phyloP scores from a whole-genome alignment of 2,329 filamentous ascomycete genomes.

The Chaetomiaceae sp. region DNA sequence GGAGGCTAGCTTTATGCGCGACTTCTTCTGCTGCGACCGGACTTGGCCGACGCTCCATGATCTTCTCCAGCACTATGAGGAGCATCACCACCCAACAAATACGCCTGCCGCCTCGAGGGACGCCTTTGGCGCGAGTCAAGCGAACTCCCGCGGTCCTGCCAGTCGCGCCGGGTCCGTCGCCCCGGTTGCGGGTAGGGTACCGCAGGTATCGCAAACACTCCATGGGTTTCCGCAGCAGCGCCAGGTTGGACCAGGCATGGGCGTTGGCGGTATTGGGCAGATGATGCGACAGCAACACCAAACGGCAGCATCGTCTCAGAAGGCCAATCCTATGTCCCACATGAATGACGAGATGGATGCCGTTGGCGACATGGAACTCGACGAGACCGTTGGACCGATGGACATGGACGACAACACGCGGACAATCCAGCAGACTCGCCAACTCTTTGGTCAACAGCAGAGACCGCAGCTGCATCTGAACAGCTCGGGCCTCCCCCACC shows the following conservation, averaged over 20 bases:
- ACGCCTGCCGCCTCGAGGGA: slow-evolving; percentile 37
- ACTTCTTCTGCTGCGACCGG: slow-evolving; percentile 91
- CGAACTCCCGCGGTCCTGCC: slow-evolving; percentile 17
- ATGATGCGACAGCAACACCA: slow-evolving; percentile 43
- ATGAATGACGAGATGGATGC: slow-evolving; percentile 70
- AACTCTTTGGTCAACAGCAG: slow-evolving; percentile 61
- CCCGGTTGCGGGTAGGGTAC: slow-evolving; percentile 17
- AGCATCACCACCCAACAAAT: slow-evolving; percentile 73
- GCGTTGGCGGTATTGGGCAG: slow-evolving; percentile 34
- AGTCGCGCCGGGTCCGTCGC: slow-evolving; percentile 25
- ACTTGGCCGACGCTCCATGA: slow-evolving; percentile 90
- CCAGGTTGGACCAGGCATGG: slow-evolving; percentile 29
- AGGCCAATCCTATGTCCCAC: slow-evolving; percentile 33
- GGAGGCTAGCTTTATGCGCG: slow-evolving; percentile 95
- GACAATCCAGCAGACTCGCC: slow-evolving; percentile 64
- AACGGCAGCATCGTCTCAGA: slow-evolving; percentile 23
- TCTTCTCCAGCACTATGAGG: slow-evolving; percentile 92
- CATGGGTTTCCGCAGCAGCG: slow-evolving; percentile 23
- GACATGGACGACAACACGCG: slow-evolving; percentile 59
- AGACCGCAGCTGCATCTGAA: slow-evolving; percentile 75
- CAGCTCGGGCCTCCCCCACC: slow-evolving; percentile 68
- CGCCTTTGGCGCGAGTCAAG: slow-evolving; percentile 20
- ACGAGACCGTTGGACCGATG: slow-evolving; percentile 68
- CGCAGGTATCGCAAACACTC: slow-evolving; percentile 24
- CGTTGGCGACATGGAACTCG: slow-evolving; percentile 94